phyloP scores from a whole-genome alignment of 2,329 filamentous ascomycete genomes.

The Trichophyton rubrum region DNA sequence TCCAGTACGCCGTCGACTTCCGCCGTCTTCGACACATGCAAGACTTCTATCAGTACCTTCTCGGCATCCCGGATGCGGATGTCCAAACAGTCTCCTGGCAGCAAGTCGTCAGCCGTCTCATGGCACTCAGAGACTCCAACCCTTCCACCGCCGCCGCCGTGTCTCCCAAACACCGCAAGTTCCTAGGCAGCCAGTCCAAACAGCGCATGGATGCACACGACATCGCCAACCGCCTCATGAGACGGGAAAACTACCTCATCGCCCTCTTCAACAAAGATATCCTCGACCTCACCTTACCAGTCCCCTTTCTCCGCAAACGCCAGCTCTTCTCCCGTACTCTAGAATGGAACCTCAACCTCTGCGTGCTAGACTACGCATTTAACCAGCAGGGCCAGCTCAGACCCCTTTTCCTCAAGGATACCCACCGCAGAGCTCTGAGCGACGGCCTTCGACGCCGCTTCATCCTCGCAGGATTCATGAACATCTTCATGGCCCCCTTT shows the following conservation, averaged over 20 bases:
- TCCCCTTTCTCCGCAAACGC: slow-evolving; percentile 68
- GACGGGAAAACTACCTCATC: slow-evolving; percentile 92
- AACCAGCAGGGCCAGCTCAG: slow-evolving; percentile 78
- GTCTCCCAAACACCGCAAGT: slow-evolving; percentile 46
- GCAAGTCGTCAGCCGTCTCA: slow-evolving; percentile 72
- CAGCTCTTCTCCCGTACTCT: slow-evolving; percentile 81
- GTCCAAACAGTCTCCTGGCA: slow-evolving; percentile 95
- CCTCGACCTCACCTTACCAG: slow-evolving; percentile 68
- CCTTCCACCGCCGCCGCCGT: slow-evolving; percentile 61
- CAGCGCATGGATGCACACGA: slow-evolving; percentile 92
- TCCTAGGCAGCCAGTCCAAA: slow-evolving; percentile 73
- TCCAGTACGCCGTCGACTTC: slow-evolving; percentile 61
- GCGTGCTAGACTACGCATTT: slow-evolving; percentile 88
- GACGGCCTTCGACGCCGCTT: slow-evolving; percentile 66
- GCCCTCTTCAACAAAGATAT: slow-evolving; percentile 96
- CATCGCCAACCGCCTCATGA: slow-evolving; percentile 93
- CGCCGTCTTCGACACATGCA: slow-evolving; percentile 64
- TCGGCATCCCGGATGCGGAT: slow-evolving; percentile 71
- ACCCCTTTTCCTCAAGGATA: slow-evolving; percentile 71
- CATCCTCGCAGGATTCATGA: slow-evolving; percentile 70
- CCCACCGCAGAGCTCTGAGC: slow-evolving; percentile 66
- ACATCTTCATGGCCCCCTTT: slow-evolving; percentile 74
- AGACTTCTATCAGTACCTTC: slow-evolving; percentile 71
- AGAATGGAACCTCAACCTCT: slow-evolving; percentile 83
- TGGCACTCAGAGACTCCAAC: slow-evolving; percentile 72